Conservation (phyloP, 192 early-diverging fungal genomes). For the Coemansia sp. region DNA sequence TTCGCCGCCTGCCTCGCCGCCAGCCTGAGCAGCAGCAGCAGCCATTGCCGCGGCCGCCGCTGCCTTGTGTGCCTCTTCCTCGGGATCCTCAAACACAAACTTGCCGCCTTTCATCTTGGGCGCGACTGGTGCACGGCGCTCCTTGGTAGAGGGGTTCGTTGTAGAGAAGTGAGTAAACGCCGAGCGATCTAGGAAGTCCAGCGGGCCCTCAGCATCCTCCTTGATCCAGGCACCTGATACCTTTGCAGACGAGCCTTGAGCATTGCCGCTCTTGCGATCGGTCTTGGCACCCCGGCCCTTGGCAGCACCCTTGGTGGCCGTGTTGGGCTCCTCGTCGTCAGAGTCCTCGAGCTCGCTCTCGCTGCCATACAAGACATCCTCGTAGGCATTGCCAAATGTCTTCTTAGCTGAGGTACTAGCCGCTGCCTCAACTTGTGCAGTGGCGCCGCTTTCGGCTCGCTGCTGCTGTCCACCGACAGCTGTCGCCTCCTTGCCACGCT, state of each 20-base stretch:
- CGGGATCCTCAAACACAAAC: slow-evolving; percentile 76
- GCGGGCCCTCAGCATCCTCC: slow-evolving; percentile 66
- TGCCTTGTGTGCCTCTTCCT: slow-evolving; percentile 51
- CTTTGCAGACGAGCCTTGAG: slow-evolving; percentile 5
- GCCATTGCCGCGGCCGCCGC: slow-evolving; percentile 6
- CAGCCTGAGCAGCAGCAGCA: slow-evolving; percentile 27
- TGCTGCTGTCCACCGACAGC: slow-evolving; percentile 31
- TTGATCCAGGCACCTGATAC: slow-evolving; percentile 58
- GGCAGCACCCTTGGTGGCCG: slow-evolving; percentile 34
- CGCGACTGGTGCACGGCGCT: slow-evolving; percentile 29
- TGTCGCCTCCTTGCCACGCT: slow-evolving; percentile 58
- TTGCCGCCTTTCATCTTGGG: slow-evolving; percentile 77
- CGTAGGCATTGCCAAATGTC: slow-evolving; percentile 72
- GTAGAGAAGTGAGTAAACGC: slow-evolving; percentile 69
- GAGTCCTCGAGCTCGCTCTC: slow-evolving; percentile 87
- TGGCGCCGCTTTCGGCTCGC: slow-evolving; percentile 48
- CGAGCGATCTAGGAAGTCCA: slow-evolving; percentile 89
- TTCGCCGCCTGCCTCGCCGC: slow-evolving; percentile 57
- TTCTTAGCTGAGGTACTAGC: slow-evolving; percentile 49
- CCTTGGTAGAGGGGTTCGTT: slow-evolving; percentile 45
- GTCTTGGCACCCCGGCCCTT: slow-evolving; percentile 18
- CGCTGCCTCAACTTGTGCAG: slow-evolving; percentile 48
- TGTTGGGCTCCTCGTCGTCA: slow-evolving; percentile 58
- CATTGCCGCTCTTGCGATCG: slow-evolving; percentile 30
- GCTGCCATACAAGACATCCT: slow-evolving; percentile 88